These are phyloP conservation scores for Salix suchowensis DNA, from an alignment of 345 rosid genomes.

Conservation along the genomic window DNA sequence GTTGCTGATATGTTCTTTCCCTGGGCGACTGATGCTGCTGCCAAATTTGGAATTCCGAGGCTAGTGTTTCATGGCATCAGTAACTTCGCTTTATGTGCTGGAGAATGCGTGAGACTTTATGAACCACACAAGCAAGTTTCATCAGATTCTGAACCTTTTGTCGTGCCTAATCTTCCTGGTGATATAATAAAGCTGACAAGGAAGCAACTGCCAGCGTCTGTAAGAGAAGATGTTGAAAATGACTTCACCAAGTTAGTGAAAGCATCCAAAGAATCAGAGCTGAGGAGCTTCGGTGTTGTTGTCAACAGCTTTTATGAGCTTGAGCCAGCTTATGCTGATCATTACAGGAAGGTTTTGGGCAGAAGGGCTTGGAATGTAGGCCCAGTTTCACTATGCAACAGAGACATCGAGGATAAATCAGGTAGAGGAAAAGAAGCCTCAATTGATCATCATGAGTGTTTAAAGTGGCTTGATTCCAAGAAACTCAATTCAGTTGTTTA, in stretches of 20 bases:
- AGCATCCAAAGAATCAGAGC: constrained; percentile 34
- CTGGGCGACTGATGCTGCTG: constrained; percentile 29
- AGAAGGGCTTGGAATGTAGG: constrained; percentile 59
- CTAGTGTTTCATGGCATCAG: constrained; percentile 34
- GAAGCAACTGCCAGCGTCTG: constrained; percentile 4
- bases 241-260: constrained; percentile 13
- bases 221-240: background rate
- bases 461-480: constrained; percentile 17
- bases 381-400: constrained; percentile 40
- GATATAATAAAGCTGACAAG: constrained; percentile 20
- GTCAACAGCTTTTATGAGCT: constrained; percentile 76
- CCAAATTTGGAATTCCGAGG: constrained; percentile 33
- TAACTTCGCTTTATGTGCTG: constrained; percentile 14
- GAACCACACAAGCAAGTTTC: constrained; percentile 20
- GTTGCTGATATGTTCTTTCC: constrained; percentile 30
- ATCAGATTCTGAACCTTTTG: constrained; percentile 29
- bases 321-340: constrained; percentile 47
- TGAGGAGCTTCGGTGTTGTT: constrained; percentile 50
- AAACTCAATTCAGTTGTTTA: constrained; percentile 19
- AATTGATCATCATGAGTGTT: constrained; percentile 8
- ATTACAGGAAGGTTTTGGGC: constrained; percentile 33
- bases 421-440: constrained; percentile 26
- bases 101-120: background rate
- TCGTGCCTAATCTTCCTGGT: constrained; percentile 33
- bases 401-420: constrained; percentile 24